phyloP scores from a whole-genome alignment of 2,329 filamentous ascomycete species.

The Talaromyces piceae region DNA sequence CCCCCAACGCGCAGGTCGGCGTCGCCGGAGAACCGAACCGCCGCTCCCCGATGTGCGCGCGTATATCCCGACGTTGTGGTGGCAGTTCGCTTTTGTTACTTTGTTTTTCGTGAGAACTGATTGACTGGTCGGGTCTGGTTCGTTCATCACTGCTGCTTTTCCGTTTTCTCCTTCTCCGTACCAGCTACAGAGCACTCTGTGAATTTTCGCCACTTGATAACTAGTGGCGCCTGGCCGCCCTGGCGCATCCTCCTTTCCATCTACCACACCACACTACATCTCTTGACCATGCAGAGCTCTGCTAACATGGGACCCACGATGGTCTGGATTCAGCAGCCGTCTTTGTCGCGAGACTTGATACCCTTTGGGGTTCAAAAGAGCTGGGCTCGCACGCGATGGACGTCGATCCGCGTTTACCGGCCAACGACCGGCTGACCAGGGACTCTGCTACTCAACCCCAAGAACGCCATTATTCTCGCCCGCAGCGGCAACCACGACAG shows the following conservation, averaged over 20 bases:
- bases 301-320: constrained; percentile 2
- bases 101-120: too few species aligned
- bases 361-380: not conserved
- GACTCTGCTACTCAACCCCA: not conserved
- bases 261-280: not conserved
- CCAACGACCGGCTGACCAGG: constrained; percentile 13
- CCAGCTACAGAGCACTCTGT: too few species aligned
- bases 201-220: too few species aligned
- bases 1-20: constrained; percentile 2
- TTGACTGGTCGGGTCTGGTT: too few species aligned
- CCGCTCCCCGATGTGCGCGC: constrained; percentile 4
- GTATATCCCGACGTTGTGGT: not conserved
- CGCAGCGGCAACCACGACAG: not conserved
- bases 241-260: too few species aligned
- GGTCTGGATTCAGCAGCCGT: constrained; percentile 1
- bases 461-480: not conserved
- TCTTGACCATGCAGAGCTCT: not conserved
- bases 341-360: not conserved
- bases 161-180: too few species aligned
- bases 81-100: too few species aligned
- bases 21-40: constrained; percentile 2
- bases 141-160: too few species aligned
- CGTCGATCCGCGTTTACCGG: constrained; percentile 26
- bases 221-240: too few species aligned
- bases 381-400: constrained; percentile 18